Conservation (phyloP, 2,329 filamentous ascomycete species). For the Beauveria pseudobassiana region DNA sequence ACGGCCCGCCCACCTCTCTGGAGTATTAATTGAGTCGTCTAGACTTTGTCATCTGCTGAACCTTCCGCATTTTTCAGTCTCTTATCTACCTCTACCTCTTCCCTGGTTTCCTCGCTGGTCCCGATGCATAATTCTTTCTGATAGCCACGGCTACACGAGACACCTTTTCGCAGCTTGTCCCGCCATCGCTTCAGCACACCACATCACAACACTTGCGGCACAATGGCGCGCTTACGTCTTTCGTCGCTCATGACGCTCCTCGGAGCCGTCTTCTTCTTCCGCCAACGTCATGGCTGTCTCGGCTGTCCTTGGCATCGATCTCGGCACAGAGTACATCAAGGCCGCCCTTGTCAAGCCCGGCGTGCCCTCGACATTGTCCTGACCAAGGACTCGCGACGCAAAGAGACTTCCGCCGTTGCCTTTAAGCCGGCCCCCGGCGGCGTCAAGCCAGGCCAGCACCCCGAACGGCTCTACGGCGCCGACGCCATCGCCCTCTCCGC, state of each 20-base stretch:
- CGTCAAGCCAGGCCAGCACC: conserved; percentile 59
- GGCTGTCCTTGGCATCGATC: conserved; percentile 83
- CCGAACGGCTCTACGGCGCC: conserved; percentile 85
- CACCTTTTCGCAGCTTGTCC: not conserved
- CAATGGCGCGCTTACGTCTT: conserved; percentile 26
- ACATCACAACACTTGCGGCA: conserved; percentile 1
- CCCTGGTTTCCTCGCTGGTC: not conserved
- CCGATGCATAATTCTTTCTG: not conserved
- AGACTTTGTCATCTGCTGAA: not conserved
- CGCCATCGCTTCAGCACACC: not conserved
- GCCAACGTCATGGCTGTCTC: conserved; percentile 46
- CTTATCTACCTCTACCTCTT: not conserved
- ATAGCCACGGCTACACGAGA: not conserved
- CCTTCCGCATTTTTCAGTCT: not conserved
- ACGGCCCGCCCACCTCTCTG: not conserved
- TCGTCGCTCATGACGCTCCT: conserved; percentile 33
- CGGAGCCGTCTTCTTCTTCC: conserved; percentile 30
- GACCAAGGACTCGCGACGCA: conserved; percentile 94
- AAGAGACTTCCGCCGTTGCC: conserved; percentile 83
- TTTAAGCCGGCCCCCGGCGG: conserved; percentile 78
- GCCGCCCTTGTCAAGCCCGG: conserved; percentile 92
- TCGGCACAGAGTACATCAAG: conserved; percentile 96
- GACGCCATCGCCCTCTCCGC: conserved; percentile 83
- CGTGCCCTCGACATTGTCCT: conserved; percentile 96
- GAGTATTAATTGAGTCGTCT: not conserved